Conservation (phyloP, 768 basidiomycete genomes). For the Agrocybe praecox region DNA sequence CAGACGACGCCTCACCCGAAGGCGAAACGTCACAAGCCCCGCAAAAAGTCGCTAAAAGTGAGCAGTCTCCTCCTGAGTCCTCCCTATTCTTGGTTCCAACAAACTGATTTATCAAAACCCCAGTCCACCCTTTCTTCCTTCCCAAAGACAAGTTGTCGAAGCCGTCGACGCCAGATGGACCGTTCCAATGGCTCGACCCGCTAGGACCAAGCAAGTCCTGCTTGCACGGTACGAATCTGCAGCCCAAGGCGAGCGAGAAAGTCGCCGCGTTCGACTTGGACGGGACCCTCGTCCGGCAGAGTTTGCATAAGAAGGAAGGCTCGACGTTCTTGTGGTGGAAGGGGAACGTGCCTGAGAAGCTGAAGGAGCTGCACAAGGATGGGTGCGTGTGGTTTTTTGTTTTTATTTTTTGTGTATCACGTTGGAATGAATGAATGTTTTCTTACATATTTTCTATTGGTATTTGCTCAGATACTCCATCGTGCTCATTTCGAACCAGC, state of each 20-base stretch:
- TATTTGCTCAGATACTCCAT: constrained; percentile 71
- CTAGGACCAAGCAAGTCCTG: constrained; percentile 40
- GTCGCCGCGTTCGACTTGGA: constrained; percentile 88
- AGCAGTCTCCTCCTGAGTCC: too few relatives aligned
- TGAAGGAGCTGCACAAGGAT: constrained; percentile 58
- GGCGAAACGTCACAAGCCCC: neutral
- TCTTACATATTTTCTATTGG: too few relatives aligned
- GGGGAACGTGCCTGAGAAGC: constrained; percentile 56
- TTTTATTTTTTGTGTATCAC: neutral
- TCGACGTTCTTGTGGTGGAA: constrained; percentile 75
- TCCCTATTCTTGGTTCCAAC: neutral
- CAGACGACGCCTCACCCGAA: neutral
- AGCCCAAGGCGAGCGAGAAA: constrained; percentile 49
- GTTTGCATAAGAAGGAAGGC: constrained; percentile 30
- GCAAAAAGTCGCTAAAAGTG: constrained; percentile 17
- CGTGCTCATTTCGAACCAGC: constrained; percentile 85
- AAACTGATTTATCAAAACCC: neutral
- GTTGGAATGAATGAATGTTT: neutral
- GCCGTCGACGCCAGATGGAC: constrained; percentile 14
- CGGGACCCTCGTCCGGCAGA: constrained; percentile 76
- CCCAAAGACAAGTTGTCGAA: constrained; percentile 4
- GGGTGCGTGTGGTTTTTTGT: constrained; percentile 47
- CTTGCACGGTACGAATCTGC: constrained; percentile 41
- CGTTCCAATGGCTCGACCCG: constrained; percentile 43
- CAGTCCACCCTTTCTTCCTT: constrained; percentile 39